phyloP scores from a whole-genome alignment of 2,329 filamentous ascomycete species.

The Penicillium occitanis region DNA sequence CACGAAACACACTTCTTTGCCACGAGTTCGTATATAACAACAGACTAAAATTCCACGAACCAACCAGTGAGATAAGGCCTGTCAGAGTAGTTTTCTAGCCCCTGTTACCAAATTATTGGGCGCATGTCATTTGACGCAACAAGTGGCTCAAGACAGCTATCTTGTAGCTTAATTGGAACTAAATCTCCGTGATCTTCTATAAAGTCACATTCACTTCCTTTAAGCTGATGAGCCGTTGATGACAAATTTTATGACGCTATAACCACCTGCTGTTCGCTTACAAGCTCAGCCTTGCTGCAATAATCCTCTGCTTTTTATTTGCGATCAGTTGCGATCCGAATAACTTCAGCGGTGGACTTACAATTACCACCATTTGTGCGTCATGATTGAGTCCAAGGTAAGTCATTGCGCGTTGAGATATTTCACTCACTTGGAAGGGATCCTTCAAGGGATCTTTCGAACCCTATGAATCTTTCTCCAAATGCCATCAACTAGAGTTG shows the following conservation, averaged over 20 bases:
- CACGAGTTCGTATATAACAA: neutral
- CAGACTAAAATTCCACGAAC: neutral
- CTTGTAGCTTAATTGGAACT: neutral
- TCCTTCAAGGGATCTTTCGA: neutral
- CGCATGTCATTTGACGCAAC: neutral
- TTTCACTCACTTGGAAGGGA: neutral
- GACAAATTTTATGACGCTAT: neutral
- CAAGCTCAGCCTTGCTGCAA: neutral
- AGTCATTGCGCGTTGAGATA: neutral
- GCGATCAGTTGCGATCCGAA: neutral
- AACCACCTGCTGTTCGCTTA: neutral
- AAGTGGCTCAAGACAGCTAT: neutral
- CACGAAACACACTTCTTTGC: neutral
- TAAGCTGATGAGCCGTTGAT: neutral
- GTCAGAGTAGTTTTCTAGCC: neutral
- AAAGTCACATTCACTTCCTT: neutral
- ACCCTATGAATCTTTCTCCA: neutral
- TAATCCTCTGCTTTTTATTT: too few species aligned
- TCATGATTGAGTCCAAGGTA: conserved; percentile 8
- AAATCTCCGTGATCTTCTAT: neutral
- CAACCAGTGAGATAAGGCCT: neutral
- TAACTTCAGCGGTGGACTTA: neutral
- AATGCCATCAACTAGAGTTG: neutral
- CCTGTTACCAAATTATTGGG: neutral
- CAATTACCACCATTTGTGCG: neutral